Percentiles rank a stretch among this genome's conserved stretches.
Evolutionary conservation across 768 basidiomycete species (phyloP).

Genomic region (Trametes cingulata): DNA sequence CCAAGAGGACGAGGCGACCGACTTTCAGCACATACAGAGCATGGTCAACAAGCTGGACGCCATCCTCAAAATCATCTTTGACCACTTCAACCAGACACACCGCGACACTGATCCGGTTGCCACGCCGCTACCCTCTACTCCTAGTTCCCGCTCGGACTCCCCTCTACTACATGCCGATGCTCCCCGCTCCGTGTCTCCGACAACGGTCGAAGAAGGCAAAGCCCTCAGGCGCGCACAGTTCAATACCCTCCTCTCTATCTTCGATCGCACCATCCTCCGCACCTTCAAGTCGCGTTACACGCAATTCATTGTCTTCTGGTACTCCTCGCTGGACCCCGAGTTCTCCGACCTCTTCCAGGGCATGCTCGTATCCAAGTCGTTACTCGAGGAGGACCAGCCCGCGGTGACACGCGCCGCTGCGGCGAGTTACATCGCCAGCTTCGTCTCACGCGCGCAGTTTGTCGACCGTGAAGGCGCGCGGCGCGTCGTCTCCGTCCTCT

Average conservation of each 20-base stretch:
- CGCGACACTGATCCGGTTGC: slow-evolving; percentile 29
- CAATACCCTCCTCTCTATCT: slow-evolving; percentile 85
- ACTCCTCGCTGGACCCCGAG: slow-evolving; percentile 83
- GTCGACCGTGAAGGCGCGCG: slow-evolving; percentile 75
- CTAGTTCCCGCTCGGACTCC: slow-evolving; percentile 30
- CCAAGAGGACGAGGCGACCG: slow-evolving; percentile 47
- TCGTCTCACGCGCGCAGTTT: slow-evolving; percentile 87
- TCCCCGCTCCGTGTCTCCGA: slow-evolving; percentile 27
- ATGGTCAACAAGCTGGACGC: slow-evolving; percentile 94
- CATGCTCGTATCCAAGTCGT: slow-evolving; percentile 87
- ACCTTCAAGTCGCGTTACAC: slow-evolving; percentile 98
- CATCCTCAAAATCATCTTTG: slow-evolving; percentile 81
- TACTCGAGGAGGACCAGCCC: slow-evolving; percentile 58
- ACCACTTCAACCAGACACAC: slow-evolving; percentile 69
- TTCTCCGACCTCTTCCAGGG: slow-evolving; percentile 94
- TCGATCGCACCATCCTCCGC: slow-evolving; percentile 89
- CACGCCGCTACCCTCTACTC: slow-evolving; percentile 29
- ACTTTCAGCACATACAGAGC: slow-evolving; percentile 70
- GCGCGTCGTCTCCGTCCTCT: slow-evolving; percentile 79
- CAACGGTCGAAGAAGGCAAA: slow-evolving; percentile 36
- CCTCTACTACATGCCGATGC: slow-evolving; percentile 21
- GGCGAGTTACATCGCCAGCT: slow-evolving; percentile 89
- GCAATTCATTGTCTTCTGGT: slow-evolving; percentile 97
- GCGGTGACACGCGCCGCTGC: slow-evolving; percentile 88
- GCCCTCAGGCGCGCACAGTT: slow-evolving; percentile 64